Evolutionary conservation across 2,329 filamentous ascomycete genomes (phyloP), one percentile per base, ranked within the genome.

Genomic region (Fusarium sacchari): DNA sequence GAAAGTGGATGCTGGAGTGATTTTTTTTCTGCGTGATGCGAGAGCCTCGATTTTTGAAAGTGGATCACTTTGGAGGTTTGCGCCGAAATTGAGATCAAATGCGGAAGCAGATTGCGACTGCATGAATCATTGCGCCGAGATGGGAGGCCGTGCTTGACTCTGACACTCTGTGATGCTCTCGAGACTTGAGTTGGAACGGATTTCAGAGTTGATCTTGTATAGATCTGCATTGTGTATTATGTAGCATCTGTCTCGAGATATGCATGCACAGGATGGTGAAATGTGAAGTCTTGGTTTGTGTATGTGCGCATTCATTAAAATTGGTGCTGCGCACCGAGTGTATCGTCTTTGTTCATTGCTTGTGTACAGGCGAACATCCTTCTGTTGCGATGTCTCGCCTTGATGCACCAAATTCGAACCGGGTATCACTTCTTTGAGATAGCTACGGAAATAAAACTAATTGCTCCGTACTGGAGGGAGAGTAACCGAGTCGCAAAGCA

Each of bases 121-220:
- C 56, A 64, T 67, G 60, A 75, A 60, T 72, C 58, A 49, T 49
- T 60, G 40, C 32, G 36, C 24, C 24, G 53, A 22, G 22, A 4
- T 22, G 10, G 20, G 0, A 13, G 49, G 1, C 32, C 3, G 17
- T 9, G 7, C 24, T 69, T 57, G 57, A 32, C 26, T 36, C 30
- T 32, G 30, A 32, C 30, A 32, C 30, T 32, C 43, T 44, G 22
- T 13, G 47, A n/a, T 36, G 39, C n/a, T 15, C 11, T 36, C 5
- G 24, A 30, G n/a, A 26, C 37, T 26, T 47, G 53, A 13, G 39
- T 47, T 43, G 42, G 40, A 30, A 30, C 37, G 37, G 63, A 28
- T 24, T 36, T 52, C 44, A 24, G 34, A 46, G 34, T 58, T 34
- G 47, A 34, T 8, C 1, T 28, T 18, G 15, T 15, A 7, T 10